Percentiles rank a stretch among this genome's conserved stretches.
These are phyloP conservation scores for Xenoacremonium recifei DNA, from an alignment of 2,329 filamentous ascomycete genomes.

Conservation along the genomic window DNA sequence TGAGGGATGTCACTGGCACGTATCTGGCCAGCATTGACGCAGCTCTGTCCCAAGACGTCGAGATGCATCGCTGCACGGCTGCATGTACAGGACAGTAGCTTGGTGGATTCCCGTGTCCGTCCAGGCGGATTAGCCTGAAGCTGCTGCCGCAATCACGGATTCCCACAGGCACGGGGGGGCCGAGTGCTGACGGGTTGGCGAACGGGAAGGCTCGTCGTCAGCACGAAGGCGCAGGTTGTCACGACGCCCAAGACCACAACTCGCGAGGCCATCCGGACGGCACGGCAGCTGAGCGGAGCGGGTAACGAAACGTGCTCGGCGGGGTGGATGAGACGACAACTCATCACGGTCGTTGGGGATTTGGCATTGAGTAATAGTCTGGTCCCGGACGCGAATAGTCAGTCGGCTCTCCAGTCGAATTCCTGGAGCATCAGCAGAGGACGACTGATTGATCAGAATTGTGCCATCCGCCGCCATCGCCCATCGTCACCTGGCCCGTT, in stretches of 20 bases:
- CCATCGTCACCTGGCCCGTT: constrained; percentile 19
- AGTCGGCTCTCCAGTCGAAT: constrained; percentile 2
- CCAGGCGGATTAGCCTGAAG: not conserved
- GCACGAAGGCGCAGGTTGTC: too few species aligned
- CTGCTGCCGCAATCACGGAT: too few species aligned
- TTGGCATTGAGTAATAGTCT: too few species aligned
- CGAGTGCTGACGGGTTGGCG: not conserved
- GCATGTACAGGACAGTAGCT: too few species aligned
- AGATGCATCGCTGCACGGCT: not conserved
- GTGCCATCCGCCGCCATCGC: constrained; percentile 11
- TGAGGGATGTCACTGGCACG: too few species aligned
- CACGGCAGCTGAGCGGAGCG: too few species aligned
- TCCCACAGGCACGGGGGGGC: too few species aligned
- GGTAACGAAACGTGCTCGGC: constrained; percentile 22
- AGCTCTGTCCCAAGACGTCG: not conserved
- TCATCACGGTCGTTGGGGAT: too few species aligned
- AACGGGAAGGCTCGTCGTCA: not conserved
- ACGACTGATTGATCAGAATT: constrained; percentile 3
- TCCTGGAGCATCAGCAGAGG: constrained; percentile 5
- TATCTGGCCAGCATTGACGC: too few species aligned
- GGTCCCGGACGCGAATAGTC: too few species aligned
- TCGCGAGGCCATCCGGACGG: too few species aligned
- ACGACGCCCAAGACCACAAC: not conserved
- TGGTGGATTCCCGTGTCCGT: too few species aligned
- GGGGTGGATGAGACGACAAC: constrained; percentile 22